Evolutionary conservation across 352 stramenopile species (phyloP).

Genomic region (Pythium sukuiense): DNA sequence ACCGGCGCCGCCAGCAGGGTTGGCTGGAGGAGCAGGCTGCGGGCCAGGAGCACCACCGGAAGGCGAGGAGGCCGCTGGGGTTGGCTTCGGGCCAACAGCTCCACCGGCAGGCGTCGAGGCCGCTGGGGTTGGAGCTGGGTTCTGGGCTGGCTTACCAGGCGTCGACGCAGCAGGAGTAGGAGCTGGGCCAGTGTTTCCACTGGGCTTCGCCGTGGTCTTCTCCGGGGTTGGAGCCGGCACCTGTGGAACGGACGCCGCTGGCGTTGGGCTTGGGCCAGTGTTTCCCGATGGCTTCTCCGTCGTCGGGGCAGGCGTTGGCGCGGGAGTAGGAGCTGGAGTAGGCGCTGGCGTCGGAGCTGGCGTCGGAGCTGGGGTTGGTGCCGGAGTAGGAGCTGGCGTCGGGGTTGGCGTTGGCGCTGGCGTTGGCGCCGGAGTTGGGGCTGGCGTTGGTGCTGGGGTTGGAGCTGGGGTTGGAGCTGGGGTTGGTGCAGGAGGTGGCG

Average conservation of each 20-base stretch:
- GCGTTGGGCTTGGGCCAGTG: neutral
- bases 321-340: conserved; percentile 6
- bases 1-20: neutral
- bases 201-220: neutral
- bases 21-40: conserved; percentile 5
- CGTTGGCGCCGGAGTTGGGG: conserved; percentile 16
- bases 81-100: neutral
- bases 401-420: neutral
- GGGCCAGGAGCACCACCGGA: neutral
- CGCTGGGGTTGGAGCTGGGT: conserved; percentile 5
- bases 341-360: neutral
- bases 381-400: conserved; percentile 20
- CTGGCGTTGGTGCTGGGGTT: conserved; percentile 25
- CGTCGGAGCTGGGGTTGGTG: conserved; percentile 1
- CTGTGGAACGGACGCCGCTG: conserved; percentile 5
- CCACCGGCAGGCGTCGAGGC: neutral
- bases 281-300: neutral
- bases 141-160: conserved; percentile 1
- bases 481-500: conserved; percentile 1
- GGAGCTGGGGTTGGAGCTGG: conserved; percentile 22
- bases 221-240: conserved; percentile 7
- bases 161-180: conserved; percentile 4
- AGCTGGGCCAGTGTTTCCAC: neutral
- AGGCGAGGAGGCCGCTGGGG: conserved; percentile 7
- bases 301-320: conserved; percentile 15